Conservation (phyloP, 257 asterid genomes). For the Lithospermum erythrorhizon region DNA sequence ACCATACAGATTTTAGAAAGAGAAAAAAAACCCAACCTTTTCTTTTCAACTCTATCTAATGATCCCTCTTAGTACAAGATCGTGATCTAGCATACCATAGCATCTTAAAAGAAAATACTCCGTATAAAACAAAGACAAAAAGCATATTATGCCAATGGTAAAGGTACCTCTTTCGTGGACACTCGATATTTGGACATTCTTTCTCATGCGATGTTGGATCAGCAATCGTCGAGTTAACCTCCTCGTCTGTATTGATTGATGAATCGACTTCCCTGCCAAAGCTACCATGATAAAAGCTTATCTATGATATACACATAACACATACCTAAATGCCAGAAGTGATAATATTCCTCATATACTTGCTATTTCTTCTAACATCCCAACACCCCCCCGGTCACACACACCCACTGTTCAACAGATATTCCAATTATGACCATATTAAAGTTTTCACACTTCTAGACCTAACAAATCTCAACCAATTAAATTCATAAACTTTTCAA, state of each 20-base stretch:
- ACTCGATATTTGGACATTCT: slow-evolving; percentile 41
- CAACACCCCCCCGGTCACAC: not conserved
- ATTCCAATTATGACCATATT: too few relatives aligned
- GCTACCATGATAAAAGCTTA: slow-evolving; percentile 24
- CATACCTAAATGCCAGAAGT: not conserved
- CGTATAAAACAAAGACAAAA: not conserved
- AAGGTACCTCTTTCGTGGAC: slow-evolving; percentile 61
- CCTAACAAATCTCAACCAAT: not conserved
- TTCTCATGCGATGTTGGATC: slow-evolving; percentile 41
- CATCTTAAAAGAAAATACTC: not conserved
- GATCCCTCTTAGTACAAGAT: not conserved
- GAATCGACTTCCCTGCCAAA: slow-evolving; percentile 29
- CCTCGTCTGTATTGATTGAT: slow-evolving; percentile 18
- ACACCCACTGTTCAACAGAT: not conserved
- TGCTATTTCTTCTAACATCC: too few relatives aligned
- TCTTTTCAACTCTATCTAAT: too few relatives aligned
- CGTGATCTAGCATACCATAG: not conserved
- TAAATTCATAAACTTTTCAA: too few relatives aligned
- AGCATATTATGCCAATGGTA: not conserved
- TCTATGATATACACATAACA: slow-evolving; percentile 5
- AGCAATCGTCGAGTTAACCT: slow-evolving; percentile 31
- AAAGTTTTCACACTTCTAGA: not conserved
- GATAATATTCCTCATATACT: not conserved
- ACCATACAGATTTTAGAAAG: not conserved
- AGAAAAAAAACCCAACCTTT: too few relatives aligned